These are phyloP conservation scores for Populus hybrid DNA, from an alignment of 441 rosid genomes.

Conservation along the genomic window DNA sequence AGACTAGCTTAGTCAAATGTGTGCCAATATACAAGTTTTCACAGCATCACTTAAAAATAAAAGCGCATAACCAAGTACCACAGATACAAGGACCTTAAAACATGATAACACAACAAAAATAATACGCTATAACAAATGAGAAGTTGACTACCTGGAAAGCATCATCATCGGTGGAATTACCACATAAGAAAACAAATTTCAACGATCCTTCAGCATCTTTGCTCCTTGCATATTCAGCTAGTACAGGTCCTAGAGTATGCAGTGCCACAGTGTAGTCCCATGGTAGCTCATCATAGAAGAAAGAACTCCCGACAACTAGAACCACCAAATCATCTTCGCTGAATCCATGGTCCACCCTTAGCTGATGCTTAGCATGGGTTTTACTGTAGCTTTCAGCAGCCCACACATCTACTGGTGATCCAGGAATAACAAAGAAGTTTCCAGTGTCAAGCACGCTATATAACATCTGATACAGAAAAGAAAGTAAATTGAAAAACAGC, in stretches of 20 bases:
- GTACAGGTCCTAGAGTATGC: conserved; percentile 75
- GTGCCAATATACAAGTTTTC: neutral
- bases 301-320: conserved; percentile 82
- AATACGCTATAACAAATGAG: conserved; percentile 12
- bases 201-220: conserved; percentile 52
- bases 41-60: neutral
- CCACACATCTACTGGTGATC: conserved; percentile 91
- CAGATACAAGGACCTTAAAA: conserved; percentile 8
- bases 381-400: conserved; percentile 74
- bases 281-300: conserved; percentile 73
- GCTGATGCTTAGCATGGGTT: conserved; percentile 53
- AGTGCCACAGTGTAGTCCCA: conserved; percentile 89
- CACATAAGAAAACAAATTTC: conserved; percentile 80
- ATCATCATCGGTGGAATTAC: conserved; percentile 77
- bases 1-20: neutral
- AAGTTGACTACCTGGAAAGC: conserved; percentile 66
- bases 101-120: conserved; percentile 6
- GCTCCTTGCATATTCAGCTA: conserved; percentile 71
- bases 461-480: conserved; percentile 71
- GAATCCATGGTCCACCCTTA: conserved; percentile 63
- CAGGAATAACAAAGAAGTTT: conserved; percentile 96
- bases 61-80: neutral
- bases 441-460: conserved; percentile 92
- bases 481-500: conserved; percentile 35
- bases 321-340: conserved; percentile 66